Base-by-base conservation (phyloP, 2,329 filamentous ascomycete genomes). In the Dactylellina parvicollis region DNA sequence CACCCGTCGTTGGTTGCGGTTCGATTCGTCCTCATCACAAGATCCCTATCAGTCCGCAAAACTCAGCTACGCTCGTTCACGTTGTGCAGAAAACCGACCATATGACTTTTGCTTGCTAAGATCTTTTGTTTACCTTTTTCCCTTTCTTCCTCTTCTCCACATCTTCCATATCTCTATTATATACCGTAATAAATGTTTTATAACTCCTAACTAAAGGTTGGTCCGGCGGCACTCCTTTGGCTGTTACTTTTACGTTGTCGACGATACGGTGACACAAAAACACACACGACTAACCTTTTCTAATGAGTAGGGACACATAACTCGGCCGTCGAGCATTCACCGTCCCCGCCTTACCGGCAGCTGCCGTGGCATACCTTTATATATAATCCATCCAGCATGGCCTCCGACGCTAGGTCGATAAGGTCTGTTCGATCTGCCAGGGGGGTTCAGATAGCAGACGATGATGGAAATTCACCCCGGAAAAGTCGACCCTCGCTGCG, bases 401-500 rank as follows among this genome's bases (percentile, higher is more conserved):
- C 60, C 4, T 65, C 60, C 8, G 69, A 73, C 40, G 54, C 69
- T 10, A 52, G 60, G 36, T 73, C 69, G 3, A 73, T 73, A 50
- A 20, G 42, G 14, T 56, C 69, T 2, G 34, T 54, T 16, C 32
- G 38, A 47, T 72, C 69, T 5, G 44, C 60, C 4, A 65, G 26
- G 28, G 59, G 55, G 4, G 34, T 65, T 10, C 62, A 67, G 12
- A 69, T 64, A 36, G 59, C 30, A 30, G 71, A 70, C 5, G 72
- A 64, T 9, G 69, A 50, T n/a, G 54, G 36, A 24, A 57, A 22
- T 32, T 34, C 38, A 30, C 38, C 36, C n/a, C 42, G 22, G 47
- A 55, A 32, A 38, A 66, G 42, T 44, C 65, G 59, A 46, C 69
- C 67, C 46, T 46, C 67, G 26, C 77, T 56, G 75, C 60, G 60